Conservation (phyloP, 2,329 filamentous ascomycete genomes). For the Fusarium torulosum region DNA sequence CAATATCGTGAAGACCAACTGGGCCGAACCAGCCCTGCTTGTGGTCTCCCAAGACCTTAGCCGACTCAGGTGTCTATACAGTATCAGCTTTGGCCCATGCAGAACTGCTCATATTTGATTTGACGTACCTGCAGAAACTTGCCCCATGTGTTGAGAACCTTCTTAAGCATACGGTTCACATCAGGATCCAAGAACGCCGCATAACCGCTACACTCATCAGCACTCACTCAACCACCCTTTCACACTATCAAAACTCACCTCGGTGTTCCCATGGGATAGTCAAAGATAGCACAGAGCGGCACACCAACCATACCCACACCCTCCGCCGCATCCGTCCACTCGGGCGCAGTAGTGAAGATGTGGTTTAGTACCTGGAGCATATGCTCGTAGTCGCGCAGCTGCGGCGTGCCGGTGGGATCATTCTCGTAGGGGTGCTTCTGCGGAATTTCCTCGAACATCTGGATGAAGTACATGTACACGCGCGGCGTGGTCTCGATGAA, state of each 20-base stretch:
- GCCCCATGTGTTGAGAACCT: slow-evolving; percentile 69
- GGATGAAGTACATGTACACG: slow-evolving; percentile 74
- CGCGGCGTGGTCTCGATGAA: slow-evolving; percentile 74
- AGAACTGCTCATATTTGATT: rapidly evolving
- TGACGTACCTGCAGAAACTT: slow-evolving; percentile 61
- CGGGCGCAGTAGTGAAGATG: slow-evolving; percentile 63
- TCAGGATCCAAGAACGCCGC: slow-evolving; percentile 68
- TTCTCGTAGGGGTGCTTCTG: slow-evolving; percentile 68
- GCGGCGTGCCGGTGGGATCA: slow-evolving; percentile 71
- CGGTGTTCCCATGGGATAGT: slow-evolving; percentile 68
- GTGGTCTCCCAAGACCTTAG: slow-evolving; percentile 60
- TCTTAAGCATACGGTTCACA: slow-evolving; percentile 66
- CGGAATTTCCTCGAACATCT: slow-evolving; percentile 78
- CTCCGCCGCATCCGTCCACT: slow-evolving; percentile 66
- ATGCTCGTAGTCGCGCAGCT: slow-evolving; percentile 74
- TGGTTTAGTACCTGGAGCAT: slow-evolving; percentile 77
- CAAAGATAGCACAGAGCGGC: slow-evolving; percentile 66
- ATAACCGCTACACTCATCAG: slow-evolving; percentile 54
- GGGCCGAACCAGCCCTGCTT: slow-evolving; percentile 67
- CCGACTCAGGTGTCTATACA: slow-evolving; percentile 63
- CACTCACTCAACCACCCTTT: neutral
- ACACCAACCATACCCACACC: slow-evolving; percentile 66
- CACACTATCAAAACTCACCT: slow-evolving; percentile 50
- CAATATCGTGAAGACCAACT: slow-evolving; percentile 61
- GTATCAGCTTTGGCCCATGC: neutral